These are phyloP conservation scores for Penicillium paneum DNA, from an alignment of 2,329 filamentous ascomycete species.

Conservation along the genomic window DNA sequence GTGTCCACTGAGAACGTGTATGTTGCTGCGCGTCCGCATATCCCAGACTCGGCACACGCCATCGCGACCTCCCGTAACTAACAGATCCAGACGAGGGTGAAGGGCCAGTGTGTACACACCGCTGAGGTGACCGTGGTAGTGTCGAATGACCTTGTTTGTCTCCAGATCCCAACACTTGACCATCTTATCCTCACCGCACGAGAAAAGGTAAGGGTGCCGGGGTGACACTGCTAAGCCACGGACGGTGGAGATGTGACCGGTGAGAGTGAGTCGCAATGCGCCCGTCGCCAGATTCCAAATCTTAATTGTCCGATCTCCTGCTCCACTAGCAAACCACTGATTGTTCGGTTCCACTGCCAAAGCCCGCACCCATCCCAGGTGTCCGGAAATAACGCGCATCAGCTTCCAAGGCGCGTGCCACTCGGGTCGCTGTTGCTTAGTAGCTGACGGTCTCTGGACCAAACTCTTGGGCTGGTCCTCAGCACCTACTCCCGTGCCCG, in stretches of 20 bases:
- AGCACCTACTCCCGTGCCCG: slow-evolving; percentile 26
- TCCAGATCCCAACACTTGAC: slow-evolving; percentile 99
- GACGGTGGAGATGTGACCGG: slow-evolving; percentile 91
- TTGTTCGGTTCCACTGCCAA: slow-evolving; percentile 93
- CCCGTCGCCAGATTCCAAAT: slow-evolving; percentile 96
- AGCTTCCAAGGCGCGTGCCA: slow-evolving; percentile 99
- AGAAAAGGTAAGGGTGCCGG: slow-evolving; percentile 93
- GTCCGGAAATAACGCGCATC: slow-evolving; percentile 94
- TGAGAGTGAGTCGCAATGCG: slow-evolving; percentile 77
- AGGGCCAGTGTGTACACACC: slow-evolving; percentile 90
- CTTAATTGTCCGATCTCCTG: slow-evolving; percentile 95
- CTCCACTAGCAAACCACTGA: slow-evolving; percentile 94
- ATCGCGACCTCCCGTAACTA: slow-evolving; percentile 91
- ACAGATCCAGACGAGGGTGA: slow-evolving; percentile 91
- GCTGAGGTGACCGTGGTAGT: slow-evolving; percentile 95
- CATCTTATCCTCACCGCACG: slow-evolving; percentile 98
- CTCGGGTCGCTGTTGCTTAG: slow-evolving; percentile 72
- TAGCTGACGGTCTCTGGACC: slow-evolving; percentile 59
- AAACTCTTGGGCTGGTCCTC: slow-evolving; percentile 56
- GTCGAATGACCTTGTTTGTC: slow-evolving; percentile 98
- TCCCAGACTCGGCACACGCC: slow-evolving; percentile 97
- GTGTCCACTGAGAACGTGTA: slow-evolving; percentile 89
- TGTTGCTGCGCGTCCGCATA: slow-evolving; percentile 93
- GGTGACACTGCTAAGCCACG: slow-evolving; percentile 88
- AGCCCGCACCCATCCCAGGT: slow-evolving; percentile 88